Evolutionary conservation across 2,329 filamentous ascomycete species (phyloP), one percentile per base, ranked within the genome.

Genomic region (Cladosporium sp.): DNA sequence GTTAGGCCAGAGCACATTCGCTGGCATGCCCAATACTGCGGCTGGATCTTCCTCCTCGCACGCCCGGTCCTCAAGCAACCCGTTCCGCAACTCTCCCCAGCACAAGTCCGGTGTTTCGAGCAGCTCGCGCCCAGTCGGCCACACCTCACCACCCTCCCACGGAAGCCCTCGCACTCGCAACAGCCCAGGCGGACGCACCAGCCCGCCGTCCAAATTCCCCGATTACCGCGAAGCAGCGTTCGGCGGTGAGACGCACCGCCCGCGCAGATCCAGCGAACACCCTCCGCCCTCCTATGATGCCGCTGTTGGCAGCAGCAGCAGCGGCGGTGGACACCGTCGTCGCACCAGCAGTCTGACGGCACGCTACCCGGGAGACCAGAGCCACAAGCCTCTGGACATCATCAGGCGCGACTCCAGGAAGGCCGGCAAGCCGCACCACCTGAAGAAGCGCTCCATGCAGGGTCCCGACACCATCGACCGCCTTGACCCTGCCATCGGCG

Each of bases 391-490:
- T 1, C 77, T 90, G 16, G 84, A 87, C 41, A 78, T 82, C 53
- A 74, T 89, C 61, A 77, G 77, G 56, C 75, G 77, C 48, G 83
- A 89, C 56, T 76, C 75, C 52, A 83, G 81, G 61, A 74, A 76
- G 46, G 85, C 86, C n/a, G 73, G 88, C 64, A 82, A 84, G 46
- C 72, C 81, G 22, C 80, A 81, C 2, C 84, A 86, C 66, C 77
- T 87, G 44, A 79, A 78, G 61, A 86, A 84, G 66, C 80, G 78
- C 63, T 75, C 84, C 62, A 77, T 85, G 13, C 80, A 84, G 22
- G 80, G 79, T 43, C 80, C 88, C 1, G 91, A 97, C 68, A 76
- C 78, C 8, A 93, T 97, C 63, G 92, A 96, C 67, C 74, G 76
- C 4, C 81, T 97, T 1, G 92, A 95, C 66, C 77, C 74, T 49